phyloP scores from a whole-genome alignment of 345 rosid species.

The Tarenaya hassleriana region DNA sequence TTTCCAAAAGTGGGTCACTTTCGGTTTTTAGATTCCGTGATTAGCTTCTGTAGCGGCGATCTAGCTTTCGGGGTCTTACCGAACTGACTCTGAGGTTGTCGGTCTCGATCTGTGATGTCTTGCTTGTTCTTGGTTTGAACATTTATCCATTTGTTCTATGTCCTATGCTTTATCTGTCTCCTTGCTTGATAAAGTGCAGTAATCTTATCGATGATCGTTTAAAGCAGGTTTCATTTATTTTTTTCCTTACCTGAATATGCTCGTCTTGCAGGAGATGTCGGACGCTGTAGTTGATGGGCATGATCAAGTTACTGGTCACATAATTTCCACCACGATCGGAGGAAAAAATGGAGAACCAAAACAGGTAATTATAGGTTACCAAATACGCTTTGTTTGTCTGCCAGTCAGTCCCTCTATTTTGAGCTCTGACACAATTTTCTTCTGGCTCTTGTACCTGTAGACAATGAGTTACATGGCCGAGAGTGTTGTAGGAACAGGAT shows the following conservation, averaged over 20 bases:
- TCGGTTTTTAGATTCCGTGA: not conserved
- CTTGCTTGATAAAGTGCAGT: no score
- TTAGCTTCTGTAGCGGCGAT: not conserved
- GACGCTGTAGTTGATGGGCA: slow-evolving; percentile 60
- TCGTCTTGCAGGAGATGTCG: slow-evolving; percentile 55
- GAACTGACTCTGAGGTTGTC: not conserved
- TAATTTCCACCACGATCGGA: slow-evolving; percentile 82
- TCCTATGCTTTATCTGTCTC: no score
- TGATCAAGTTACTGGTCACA: slow-evolving; percentile 82
- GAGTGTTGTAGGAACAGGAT: slow-evolving; percentile 80
- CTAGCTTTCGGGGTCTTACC: not conserved
- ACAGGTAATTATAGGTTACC: slow-evolving; percentile 36
- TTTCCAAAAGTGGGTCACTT: not conserved
- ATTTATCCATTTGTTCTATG: not conserved
- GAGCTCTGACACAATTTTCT: no score
- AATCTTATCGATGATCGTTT: no score
- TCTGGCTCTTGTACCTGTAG: slow-evolving; percentile 33
- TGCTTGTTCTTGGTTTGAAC: not conserved
- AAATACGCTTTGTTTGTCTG: not conserved
- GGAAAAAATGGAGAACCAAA: slow-evolving; percentile 93
- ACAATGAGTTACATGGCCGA: slow-evolving; percentile 94
- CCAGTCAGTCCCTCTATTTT: no score
- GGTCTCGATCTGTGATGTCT: not conserved
- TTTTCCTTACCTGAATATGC: slow-evolving; percentile 4
- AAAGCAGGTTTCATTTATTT: not conserved